Base-by-base conservation (phyloP, 2,329 filamentous ascomycete species). In the Fusarium torulosum region DNA sequence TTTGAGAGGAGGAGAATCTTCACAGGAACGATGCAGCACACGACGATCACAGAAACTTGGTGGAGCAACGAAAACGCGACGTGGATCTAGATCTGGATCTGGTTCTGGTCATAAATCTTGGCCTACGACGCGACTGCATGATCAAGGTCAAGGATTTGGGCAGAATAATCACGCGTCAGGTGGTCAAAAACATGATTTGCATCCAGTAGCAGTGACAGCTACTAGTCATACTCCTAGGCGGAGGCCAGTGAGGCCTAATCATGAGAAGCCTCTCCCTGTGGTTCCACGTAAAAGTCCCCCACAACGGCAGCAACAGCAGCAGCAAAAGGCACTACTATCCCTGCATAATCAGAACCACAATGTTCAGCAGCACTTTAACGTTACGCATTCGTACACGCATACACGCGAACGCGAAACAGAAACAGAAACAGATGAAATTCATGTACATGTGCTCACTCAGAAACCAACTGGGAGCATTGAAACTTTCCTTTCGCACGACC, bases 211-310 rank as follows among this genome's bases (percentile, higher is more conserved):
- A 33, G 29, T 33, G 29, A 33, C 29, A 33, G 29, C 29, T 14
- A 15, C 29, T 33, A 33, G 29, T 14, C 29, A 29, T 29, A 29
- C 27, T 29, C 27, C 27, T 29, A 29, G 11, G 27, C 27, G 27
- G 27, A 29, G 27, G 27, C 27, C 27, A 29, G 27, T 33, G 29
- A 46, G 51, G 44, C 38, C 20, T 44, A 37, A 51, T 47, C 27
- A 51, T 51, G 53, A 20, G 37, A 62, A 62, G 49, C 58, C 49
- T 62, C 21, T 62, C 37, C 59, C 57, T 62, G 59, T 63, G 58
- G 59, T 56, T 56, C 59, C 59, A 63, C 58, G 51, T 63, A 59
- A 57, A 57, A 19, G 51, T 63, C 51, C 59, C 60, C 60, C 59
- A 63, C 59, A 63, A 20, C 51, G 53, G 20, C 35, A 46, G 40